Evolutionary conservation across 345 rosid species (phyloP).

Genomic region (Rhodomyrtus tomentosa): DNA sequence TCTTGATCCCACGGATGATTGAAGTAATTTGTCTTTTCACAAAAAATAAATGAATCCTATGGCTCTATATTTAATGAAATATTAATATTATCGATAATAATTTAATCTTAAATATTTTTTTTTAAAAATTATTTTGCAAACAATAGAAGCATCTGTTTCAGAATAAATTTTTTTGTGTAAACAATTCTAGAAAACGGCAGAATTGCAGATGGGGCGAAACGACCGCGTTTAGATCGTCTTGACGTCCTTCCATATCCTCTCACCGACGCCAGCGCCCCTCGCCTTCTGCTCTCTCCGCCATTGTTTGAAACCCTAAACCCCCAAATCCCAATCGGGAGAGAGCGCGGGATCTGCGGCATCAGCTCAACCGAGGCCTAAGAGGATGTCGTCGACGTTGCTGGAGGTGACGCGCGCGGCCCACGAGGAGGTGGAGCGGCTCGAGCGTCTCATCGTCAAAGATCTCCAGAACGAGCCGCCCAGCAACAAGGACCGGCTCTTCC

Average conservation of each 20-base stretch:
- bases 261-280: neutral
- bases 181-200: neutral
- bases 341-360: neutral
- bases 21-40: too few relatives aligned
- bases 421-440: constrained; percentile 82
- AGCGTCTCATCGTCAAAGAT: constrained; percentile 82
- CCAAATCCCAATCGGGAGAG: neutral
- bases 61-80: too few relatives aligned
- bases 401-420: constrained; percentile 83
- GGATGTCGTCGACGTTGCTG: constrained; percentile 86
- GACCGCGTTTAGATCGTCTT: neutral
- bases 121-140: too few relatives aligned
- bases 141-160: too few relatives aligned
- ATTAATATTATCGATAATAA: too few relatives aligned
- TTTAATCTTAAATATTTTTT: too few relatives aligned
- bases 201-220: neutral
- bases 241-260: neutral
- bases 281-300: neutral
- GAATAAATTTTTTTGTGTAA: too few relatives aligned
- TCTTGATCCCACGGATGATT: too few relatives aligned
- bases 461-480: constrained; percentile 67
- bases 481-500: constrained; percentile 63
- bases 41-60: too few relatives aligned
- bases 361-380: neutral
- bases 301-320: neutral